Base-by-base conservation (phyloP, 1,284 basidiomycete genomes). In the Phylloboletellus chloephorus region DNA sequence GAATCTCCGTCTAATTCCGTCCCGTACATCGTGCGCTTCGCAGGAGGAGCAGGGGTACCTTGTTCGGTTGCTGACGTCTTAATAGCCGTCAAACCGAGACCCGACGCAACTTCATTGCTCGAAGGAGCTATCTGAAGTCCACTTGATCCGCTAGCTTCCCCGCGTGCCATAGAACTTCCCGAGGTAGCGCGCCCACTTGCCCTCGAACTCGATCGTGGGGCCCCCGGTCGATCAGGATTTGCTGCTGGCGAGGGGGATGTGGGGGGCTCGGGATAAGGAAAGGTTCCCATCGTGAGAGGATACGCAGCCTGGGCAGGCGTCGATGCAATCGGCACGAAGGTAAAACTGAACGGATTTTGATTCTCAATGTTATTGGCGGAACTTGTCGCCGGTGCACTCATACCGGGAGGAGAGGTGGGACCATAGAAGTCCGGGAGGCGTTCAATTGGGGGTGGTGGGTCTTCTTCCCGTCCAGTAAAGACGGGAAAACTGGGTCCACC, bases 1-100 rank as follows among this genome's bases (percentile, higher is more conserved):
- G 79, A 81, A 56, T 88, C 83, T 29, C 67, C 66, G 20, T 84
- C 82, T 30, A 86, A 58, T 60, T 88, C 84, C 0, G 84, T 88
- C 5, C 84, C 84, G 60, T 85, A 88, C 78, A 88, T 84, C 12
- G 85, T 88, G 46, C 76, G 73, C 55, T 73, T 75, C 46, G 71
- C 60, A 11, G 67, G 66, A 31, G 60, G 57, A 8, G 53, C 61
- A 31, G 60, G 57, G 17, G 56, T 53, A 28, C 51, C 55, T 41
- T 52, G 43, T 39, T 56, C 59, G 12, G 53, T 60, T 13, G 60
- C 58, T 9, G 52, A 51, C 3, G 61, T 60, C 37, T 57, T 60
- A 24, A 62, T 60, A 21, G 57, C 50, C 5, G 59, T 65, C 44
- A 70, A 44, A 12, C 67, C 67, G 33, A 69, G 56, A 28, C 66